These are phyloP conservation scores for Saccharomyces hybrid DNA, from an alignment of 1,139 yeast genomes.

Conservation along the genomic window DNA sequence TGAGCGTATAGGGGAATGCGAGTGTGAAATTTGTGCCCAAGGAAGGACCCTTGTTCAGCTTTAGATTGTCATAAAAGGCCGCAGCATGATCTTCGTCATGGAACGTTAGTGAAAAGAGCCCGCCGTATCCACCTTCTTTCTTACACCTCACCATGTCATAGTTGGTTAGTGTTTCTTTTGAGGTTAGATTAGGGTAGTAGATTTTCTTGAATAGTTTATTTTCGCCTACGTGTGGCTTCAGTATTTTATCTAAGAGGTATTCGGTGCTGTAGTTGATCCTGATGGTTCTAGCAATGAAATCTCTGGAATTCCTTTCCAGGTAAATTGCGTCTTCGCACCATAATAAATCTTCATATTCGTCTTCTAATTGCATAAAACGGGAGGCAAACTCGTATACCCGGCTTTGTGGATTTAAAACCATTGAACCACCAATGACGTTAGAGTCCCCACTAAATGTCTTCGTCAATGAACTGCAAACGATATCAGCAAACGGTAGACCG, in stretches of 20 bases:
- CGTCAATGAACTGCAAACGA: slow-evolving; percentile 83
- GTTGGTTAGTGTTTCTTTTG: slow-evolving; percentile 45
- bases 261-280: slow-evolving; percentile 64
- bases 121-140: slow-evolving; percentile 85
- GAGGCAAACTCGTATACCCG: slow-evolving; percentile 48
- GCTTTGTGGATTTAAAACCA: slow-evolving; percentile 68
- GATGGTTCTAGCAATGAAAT: slow-evolving; percentile 62
- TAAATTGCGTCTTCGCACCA: slow-evolving; percentile 96
- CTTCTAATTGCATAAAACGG: slow-evolving; percentile 40
- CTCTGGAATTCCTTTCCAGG: slow-evolving; percentile 88
- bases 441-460: slow-evolving; percentile 93
- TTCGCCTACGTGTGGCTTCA: slow-evolving; percentile 36
- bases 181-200: slow-evolving; percentile 58
- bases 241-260: slow-evolving; percentile 42
- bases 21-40: slow-evolving; percentile 90
- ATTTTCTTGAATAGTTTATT: slow-evolving; percentile 46
- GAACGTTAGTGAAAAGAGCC: slow-evolving; percentile 73
- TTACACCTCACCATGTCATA: slow-evolving; percentile 63
- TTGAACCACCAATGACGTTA: slow-evolving; percentile 90
- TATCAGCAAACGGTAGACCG: slow-evolving; percentile 74
- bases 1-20: slow-evolving; percentile 84
- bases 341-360: slow-evolving; percentile 55
- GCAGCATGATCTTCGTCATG: slow-evolving; percentile 59
- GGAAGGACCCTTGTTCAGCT: slow-evolving; percentile 86
- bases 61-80: slow-evolving; percentile 65